A percentile compares a stretch with the other conserved stretches of the same genome.
phyloP scores from a whole-genome alignment of 202 grass and related monocot species.

The Eragrostis tef region DNA sequence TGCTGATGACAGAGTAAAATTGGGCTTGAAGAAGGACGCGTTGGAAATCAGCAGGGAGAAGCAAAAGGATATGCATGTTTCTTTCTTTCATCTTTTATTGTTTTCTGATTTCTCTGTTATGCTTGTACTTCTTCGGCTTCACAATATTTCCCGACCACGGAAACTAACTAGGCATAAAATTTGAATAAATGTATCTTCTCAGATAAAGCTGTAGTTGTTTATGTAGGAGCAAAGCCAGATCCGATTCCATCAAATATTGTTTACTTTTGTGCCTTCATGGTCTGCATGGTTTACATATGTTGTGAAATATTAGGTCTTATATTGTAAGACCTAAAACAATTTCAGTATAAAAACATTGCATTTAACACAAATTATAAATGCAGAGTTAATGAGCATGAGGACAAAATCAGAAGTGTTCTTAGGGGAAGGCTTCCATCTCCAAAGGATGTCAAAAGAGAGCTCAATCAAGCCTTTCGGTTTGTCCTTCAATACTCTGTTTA shows the following conservation, averaged over 20 bases:
- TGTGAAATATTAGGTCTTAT: not conserved
- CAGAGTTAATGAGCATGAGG: conserved; percentile 71
- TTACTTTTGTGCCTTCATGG: not conserved
- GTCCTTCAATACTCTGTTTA: conserved; percentile 37
- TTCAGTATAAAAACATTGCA: not conserved
- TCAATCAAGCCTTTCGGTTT: conserved; percentile 72
- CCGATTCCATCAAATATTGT: not conserved
- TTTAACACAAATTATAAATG: conserved; percentile 48
- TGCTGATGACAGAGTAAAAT: conserved; percentile 75
- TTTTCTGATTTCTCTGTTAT: conserved; percentile 26
- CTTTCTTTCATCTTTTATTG: conserved; percentile 45
- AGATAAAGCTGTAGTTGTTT: not conserved
- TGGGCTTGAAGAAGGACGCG: conserved; percentile 79
- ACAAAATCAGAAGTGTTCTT: conserved; percentile 74
- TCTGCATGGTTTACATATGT: not conserved
- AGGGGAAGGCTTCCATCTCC: conserved; percentile 60
- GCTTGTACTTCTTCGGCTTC: not conserved
- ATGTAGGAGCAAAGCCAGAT: not conserved
- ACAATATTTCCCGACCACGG: not conserved
- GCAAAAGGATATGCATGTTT: conserved; percentile 68
- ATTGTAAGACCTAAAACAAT: conserved; percentile 28
- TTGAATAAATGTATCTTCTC: not conserved
- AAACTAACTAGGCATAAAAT: not conserved
- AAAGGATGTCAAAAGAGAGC: conserved; percentile 79
- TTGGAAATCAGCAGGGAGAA: conserved; percentile 65